Evolutionary conservation across 306 rosid genomes (phyloP), one percentile per base, ranked within the genome.

Genomic region (Medicago lupulina): DNA sequence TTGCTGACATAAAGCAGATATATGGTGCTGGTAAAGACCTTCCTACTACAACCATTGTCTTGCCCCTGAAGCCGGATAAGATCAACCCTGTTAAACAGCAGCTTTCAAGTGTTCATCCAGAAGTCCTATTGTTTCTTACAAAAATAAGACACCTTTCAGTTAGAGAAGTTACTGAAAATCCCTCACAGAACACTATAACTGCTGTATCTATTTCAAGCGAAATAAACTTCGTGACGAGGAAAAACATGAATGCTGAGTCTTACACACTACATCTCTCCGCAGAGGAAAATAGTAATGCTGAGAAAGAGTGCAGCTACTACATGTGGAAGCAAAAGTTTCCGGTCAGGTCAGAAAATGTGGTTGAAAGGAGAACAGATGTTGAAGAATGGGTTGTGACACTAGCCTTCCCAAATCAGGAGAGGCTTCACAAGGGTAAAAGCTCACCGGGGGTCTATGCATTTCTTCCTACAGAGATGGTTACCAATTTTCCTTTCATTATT

Each of bases 391-490:
- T 43, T 21, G 55, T 67, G 18, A 67, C 72, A 19, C 4, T 67
- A 19, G 72, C 72, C 12, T 68, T 68, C 41, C 93, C 93, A 19
- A 14, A 54, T 34, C 87, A 84, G 13, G 85, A 87, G 73, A 87
- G 87, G 55, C 88, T 87, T 65, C 18, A 50, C 4, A 70, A 84
- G 54, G 92, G 88, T 40, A 60, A 2, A 21, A 81, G 28, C 71
- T 87, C 82, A 6, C 86, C 90, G 9, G 96, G 97, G 46, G 67
- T 92, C 28, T 92, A 86, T 41, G 89, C 90, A 2, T 92, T 88
- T 77, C 93, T 92, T 66, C 97, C 97, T 6, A 92, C 97, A 7
- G 89, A 87, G 75, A 89, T 89, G 96, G 79, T 89, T 0, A 92
- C 93, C 4, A 73, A 81, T 61, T 89, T 92, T 18, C 97, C 97